phyloP scores from a whole-genome alignment of 441 rosid genomes.

The Dalechampia spathulata region DNA sequence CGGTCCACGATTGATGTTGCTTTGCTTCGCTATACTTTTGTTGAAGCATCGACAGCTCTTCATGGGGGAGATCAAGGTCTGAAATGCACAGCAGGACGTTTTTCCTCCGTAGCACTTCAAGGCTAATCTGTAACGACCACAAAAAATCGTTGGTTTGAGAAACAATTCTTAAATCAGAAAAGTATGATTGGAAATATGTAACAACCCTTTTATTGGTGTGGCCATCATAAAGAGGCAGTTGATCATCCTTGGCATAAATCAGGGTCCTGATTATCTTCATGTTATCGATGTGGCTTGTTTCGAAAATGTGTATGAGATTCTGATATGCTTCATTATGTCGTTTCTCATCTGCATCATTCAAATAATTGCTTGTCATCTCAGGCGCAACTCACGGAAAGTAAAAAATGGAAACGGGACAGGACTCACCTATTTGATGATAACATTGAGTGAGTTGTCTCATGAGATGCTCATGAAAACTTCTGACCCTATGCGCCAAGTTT shows the following conservation, averaged over 20 bases:
- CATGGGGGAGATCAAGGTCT: constrained; percentile 51
- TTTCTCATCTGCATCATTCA: constrained; percentile 43
- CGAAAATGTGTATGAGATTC: constrained; percentile 33
- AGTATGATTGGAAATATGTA: neutral
- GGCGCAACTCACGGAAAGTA: neutral
- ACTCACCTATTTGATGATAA: constrained; percentile 50
- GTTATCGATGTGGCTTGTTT: constrained; percentile 55
- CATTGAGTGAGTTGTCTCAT: constrained; percentile 37
- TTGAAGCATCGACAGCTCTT: constrained; percentile 53
- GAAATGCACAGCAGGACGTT: constrained; percentile 67
- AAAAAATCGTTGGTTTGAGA: neutral
- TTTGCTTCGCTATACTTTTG: constrained; percentile 48
- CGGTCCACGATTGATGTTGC: constrained; percentile 25
- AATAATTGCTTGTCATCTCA: neutral
- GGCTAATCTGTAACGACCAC: constrained; percentile 31
- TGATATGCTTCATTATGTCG: constrained; percentile 46
- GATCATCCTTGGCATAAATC: constrained; percentile 50
- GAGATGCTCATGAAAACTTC: constrained; percentile 49
- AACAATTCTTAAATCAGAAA: neutral
- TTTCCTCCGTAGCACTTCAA: constrained; percentile 68
- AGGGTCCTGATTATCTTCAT: constrained; percentile 57
- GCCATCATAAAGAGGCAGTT: constrained; percentile 54
- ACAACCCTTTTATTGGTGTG: constrained; percentile 48
- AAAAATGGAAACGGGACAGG: neutral
- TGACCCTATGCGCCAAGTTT: constrained; percentile 51